Evolutionary conservation across 129 eudicot genomes (phyloP).

Genomic region (Ambrosia trifida): DNA sequence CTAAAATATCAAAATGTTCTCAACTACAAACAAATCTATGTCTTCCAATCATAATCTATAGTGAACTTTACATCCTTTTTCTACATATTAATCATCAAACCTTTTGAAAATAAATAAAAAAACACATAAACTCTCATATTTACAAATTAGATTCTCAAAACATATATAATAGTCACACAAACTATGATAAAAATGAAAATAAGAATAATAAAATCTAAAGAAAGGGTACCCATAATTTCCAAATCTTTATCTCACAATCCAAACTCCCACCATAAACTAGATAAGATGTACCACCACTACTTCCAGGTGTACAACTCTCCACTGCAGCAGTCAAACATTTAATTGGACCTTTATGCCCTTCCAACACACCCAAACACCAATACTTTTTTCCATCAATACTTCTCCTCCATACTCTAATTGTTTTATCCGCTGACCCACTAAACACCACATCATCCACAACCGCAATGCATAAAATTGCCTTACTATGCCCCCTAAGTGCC

Average conservation of each 20-base stretch:
- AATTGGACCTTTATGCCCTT: conserved; percentile 76
- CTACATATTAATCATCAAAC: not conserved
- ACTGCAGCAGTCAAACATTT: conserved; percentile 74
- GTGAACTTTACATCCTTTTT: not conserved
- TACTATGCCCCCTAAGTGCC: conserved; percentile 79
- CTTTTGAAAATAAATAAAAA: not conserved
- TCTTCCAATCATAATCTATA: not conserved
- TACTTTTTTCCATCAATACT: conserved; percentile 45
- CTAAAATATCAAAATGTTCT: not conserved
- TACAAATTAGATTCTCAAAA: conserved; percentile 5
- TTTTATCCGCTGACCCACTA: conserved; percentile 94
- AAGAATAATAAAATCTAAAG: conserved; percentile 17
- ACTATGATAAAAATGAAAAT: not conserved
- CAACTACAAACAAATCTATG: not conserved
- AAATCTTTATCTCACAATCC: conserved; percentile 75
- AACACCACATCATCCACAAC: conserved; percentile 68
- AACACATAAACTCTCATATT: conserved; percentile 19
- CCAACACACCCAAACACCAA: conserved; percentile 75
- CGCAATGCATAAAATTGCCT: conserved; percentile 72
- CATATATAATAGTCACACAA: conserved; percentile 4
- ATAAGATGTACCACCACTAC: conserved; percentile 36
- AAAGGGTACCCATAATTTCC: conserved; percentile 70
- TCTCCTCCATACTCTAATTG: conserved; percentile 75
- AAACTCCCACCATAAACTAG: conserved; percentile 81
- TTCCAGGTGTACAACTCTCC: conserved; percentile 34